Conservation (phyloP, 495 filamentous ascomycete genomes). For the Annulohypoxylon maeteangense region DNA sequence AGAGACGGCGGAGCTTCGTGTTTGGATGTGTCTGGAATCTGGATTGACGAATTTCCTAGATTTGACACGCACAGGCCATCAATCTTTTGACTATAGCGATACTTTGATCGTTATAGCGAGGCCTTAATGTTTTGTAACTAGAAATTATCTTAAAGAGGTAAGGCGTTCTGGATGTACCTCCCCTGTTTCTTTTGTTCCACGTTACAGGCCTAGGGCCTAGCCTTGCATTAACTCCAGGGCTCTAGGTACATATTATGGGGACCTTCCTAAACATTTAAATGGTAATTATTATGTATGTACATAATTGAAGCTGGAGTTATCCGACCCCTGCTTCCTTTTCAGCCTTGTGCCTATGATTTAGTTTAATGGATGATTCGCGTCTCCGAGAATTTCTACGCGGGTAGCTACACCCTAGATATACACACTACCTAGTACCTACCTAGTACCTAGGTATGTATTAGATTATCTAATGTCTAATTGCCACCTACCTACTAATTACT, state of each 20-base stretch:
- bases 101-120: not conserved
- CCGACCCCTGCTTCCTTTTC: conserved; percentile 6
- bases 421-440: too few relatives aligned
- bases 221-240: not conserved
- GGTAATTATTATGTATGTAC: too few relatives aligned
- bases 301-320: too few relatives aligned
- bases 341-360: conserved; percentile 23
- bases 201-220: not conserved
- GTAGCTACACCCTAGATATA: not conserved
- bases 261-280: not conserved
- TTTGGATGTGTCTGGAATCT: not conserved
- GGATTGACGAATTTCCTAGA: conserved; percentile 9
- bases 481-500: not conserved
- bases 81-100: not conserved
- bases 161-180: not conserved
- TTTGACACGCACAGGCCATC: conserved; percentile 18
- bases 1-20: conserved; percentile 6
- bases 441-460: too few relatives aligned
- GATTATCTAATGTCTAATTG: too few relatives aligned
- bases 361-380: conserved; percentile 24
- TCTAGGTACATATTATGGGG: not conserved
- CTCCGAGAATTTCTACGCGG: conserved; percentile 15
- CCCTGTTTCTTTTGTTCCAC: not conserved
- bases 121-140: not conserved
- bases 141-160: not conserved